Base-by-base conservation (phyloP, 75 land plant genomes). In the Sequoia sempervirens region DNA sequence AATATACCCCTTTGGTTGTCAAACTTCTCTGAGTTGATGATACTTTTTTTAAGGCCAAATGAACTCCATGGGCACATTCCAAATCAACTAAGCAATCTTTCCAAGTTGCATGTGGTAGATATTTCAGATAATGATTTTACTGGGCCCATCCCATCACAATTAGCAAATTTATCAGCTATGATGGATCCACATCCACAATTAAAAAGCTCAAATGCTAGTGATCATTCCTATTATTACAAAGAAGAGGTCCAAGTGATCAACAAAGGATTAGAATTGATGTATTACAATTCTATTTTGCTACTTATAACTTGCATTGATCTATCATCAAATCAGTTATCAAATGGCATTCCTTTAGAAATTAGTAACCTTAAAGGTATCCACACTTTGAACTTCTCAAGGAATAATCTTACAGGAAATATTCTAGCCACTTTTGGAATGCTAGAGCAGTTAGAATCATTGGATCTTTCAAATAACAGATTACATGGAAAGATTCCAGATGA, bases 361-460 rank as follows among this genome's bases (percentile, higher is more conserved):
- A 53, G 81, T 10, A 13, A 15, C 17, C 28, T 70, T 2, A 79
- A 20, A 10, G 34, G 56, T 28, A 82, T 84, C 10, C 80, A 34
- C 6, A 43, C n/a, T 34, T 28, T 84, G 83, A 76, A 74, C 82
- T 23, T 84, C 10, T 84, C 84, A 23, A 37, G 50, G 32, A 84
- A 79, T 26, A 76, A 9, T 50, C 84, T 84, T 32, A 34, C 52
- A 30, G 83, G 84, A 37, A 26, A 38, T 14, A 70, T 84, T 28
- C 84, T 56, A 11, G 4, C 6, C 13, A 34, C n/a, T 13, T 45
- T 79, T 43, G 50, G 83, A n/a, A 52, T 81, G 30, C 10, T 76
- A n/a, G 14, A n/a, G 41, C 40, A 11, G 20, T 6, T 84, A n/a
- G 54, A 84, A 10, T 38, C 54, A 26, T 36, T 84, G 26, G 81